Conservation (phyloP, 345 rosid species). For the Orychophragmus violaceus region DNA sequence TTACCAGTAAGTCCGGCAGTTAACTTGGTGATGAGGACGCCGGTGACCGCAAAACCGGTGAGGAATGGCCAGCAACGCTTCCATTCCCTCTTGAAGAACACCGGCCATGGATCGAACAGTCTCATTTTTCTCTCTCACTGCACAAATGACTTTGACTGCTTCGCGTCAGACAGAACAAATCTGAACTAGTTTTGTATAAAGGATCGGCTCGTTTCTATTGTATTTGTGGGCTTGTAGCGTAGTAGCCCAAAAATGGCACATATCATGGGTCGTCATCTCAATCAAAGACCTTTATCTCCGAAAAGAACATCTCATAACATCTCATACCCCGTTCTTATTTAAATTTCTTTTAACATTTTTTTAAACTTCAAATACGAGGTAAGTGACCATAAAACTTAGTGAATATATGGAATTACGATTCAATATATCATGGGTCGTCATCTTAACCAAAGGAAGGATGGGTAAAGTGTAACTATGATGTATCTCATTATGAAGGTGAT, state of each 20-base stretch:
- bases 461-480: too few species aligned
- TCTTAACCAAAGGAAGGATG: too few species aligned
- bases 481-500: too few species aligned
- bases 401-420: too few species aligned
- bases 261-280: too few species aligned
- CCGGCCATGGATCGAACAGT: constrained; percentile 65
- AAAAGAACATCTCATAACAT: too few species aligned
- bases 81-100: constrained; percentile 81
- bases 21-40: constrained; percentile 59
- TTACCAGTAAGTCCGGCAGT: constrained; percentile 66
- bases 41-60: constrained; percentile 73
- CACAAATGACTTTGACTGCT: not conserved
- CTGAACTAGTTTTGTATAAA: not conserved
- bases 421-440: too few species aligned
- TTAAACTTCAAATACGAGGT: too few species aligned
- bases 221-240: constrained; percentile 3
- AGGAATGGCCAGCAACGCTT: constrained; percentile 81
- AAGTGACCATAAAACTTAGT: too few species aligned
- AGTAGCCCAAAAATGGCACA: not conserved
- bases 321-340: too few species aligned
- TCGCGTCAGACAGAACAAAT: not conserved
- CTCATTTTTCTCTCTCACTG: constrained; percentile 24
- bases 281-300: too few species aligned
- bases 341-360: too few species aligned
- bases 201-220: not conserved